Base-by-base conservation (phyloP, 2,329 filamentous ascomycete genomes). In the Claviceps sorghi region DNA sequence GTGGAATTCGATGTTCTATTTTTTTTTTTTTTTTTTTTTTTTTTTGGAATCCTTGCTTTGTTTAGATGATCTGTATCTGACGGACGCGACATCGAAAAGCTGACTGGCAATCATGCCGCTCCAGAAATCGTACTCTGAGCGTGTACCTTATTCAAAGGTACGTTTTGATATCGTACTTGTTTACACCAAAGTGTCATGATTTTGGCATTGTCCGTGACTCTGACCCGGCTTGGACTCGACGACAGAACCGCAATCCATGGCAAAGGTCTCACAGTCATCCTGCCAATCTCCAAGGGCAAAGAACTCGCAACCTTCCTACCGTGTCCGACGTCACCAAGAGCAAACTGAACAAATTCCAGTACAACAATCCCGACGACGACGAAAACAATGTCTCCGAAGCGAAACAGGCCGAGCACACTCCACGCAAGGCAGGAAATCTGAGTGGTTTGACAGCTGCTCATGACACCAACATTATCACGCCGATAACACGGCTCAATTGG, bases 251-350 rank as follows among this genome's bases (percentile, higher is more conserved):
- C 53, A 65, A 67, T 49, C 69, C 71, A 61, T 80, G 77, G 78
- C 72, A 74, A 59, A 72, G 77, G 59, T 73, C 75, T 32, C 75
- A 72, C 58, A 79, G 74, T 61, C 70, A 78, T 60, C 71, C 76
- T 5, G 62, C 67, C 46, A 65, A 64, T 42, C 59, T 61, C 46
- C 62, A 67, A 52, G 63, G 63, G 21, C 65, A 65, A 40, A 65
- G 60, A 36, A 50, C 67, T 11, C 68, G 65, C 40, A 63, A 72
- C 41, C 63, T 74, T 7, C 68, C 72, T 34, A 72, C 75, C 19
- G 70, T 80, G 13, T 83, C 80, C 41, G 72, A 77, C 34, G 70
- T 70, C 9, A 81, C 80, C 11, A 83, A 78, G 61, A 77, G 69
- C 56, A 84, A 83, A 59, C 70, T 84, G 34, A 76, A 74, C 60